Evolutionary conservation across 306 rosid genomes (phyloP), one percentile per base, ranked within the genome.

Genomic region (Quercus suber): DNA sequence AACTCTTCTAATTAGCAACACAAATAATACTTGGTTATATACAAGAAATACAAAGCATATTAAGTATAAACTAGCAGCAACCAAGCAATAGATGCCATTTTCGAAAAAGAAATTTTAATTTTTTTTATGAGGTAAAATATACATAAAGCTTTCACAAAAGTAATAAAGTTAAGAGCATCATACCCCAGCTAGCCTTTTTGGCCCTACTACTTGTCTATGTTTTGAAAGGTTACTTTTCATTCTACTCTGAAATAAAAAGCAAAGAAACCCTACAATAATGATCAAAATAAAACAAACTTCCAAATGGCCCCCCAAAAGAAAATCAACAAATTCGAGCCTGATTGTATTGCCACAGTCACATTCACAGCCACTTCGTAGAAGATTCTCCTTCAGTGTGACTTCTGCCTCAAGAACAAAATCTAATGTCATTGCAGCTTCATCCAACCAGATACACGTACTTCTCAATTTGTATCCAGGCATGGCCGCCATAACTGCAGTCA

Each of bases 361-460:
- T 59, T 86, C 97, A 72, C 82, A 78, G 61, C 79, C 71, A 77
- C 86, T 87, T 73, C 51, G 86, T 20, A 84, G 79, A 73, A 82
- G 69, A 64, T 77, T 77, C 67, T 88, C 89, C 74, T 80, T 73
- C 78, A 69, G 45, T 58, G 67, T 37, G 58, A 82, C 82, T 79
- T 89, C 88, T 63, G 91, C 94, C 43, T 93, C 92, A 49, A 95
- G 97, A 84, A 93, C 87, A 86, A 95, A 95, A 91, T 95, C 98
- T 81, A 90, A 78, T 3, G 94, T 83, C 82, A 73, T 76, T 12
- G 90, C 88, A 73, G 92, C 90, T 68, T 84, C 91, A 56, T 90
- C 92, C 76, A 95, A 80, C 96, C 91, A 91, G 83, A 93, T 86
- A 75, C 83, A 21, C 6, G 97, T 95, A 18, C 84, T 90, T 89